Base-by-base conservation (phyloP, 352 stramenopile species). In the Detonula confervacea region DNA sequence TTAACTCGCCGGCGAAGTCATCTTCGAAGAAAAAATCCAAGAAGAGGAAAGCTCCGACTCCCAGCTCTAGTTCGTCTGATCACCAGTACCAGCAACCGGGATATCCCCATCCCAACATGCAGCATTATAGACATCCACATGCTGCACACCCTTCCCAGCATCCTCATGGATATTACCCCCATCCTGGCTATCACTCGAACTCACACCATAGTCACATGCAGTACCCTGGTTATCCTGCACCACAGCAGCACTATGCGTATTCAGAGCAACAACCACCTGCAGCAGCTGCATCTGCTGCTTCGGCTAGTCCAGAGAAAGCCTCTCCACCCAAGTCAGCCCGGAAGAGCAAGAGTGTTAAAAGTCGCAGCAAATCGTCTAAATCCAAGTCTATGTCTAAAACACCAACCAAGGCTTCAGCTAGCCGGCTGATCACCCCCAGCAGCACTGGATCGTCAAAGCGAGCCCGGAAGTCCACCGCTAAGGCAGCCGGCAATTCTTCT, bases 1-100 rank as follows among this genome's bases (percentile, higher is more conserved):
- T 37, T 16, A 14, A 1, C 25, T 71, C 68, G 9, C 25, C 51
- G 14, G 49, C 27, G 4, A 73, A 78, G 44, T 73, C 73, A 20
- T 63, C 75, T 25, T 33, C 33, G 33, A 72, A 60, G 62, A 80
- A 66, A 14, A 86, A 79, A 46, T 20, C 37, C 12, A 80, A 77
- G 51, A 80, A 80, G 33, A 39, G 67, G 12, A 78, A 83, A 33
- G 29, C 49, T 3, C 61, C 60, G 8, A 47, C n/a, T n/a, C n/a
- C 62, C 12, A 22, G 27, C 11, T 8, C 3, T 9, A 7, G 52
- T 11, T 30, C 47, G 6, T 35, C 65, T 55, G 46, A 77, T 47
- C 27, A 4, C n/a, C 11, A 69, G 52, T 47, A 51, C 18, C 59
- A 65, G 16, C 57, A 77, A 22, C 68, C 73, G 49, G 65, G 54